Base-by-base conservation (phyloP, 305 asterid genomes). In the Fraxinus ornus region DNA sequence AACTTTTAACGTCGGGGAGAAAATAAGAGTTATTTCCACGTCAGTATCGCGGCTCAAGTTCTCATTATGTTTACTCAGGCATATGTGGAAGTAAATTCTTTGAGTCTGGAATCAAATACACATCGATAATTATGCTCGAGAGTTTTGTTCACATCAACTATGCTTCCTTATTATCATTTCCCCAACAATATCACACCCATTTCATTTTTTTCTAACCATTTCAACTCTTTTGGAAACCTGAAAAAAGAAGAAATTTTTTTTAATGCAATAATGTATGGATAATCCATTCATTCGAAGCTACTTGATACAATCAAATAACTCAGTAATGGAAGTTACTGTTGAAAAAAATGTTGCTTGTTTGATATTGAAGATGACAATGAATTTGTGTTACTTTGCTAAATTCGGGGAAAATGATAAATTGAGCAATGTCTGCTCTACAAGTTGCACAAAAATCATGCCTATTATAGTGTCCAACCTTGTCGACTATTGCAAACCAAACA, bases 261-360 rank as follows among this genome's bases (percentile, higher is more conserved):
- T 33, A 32, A 76, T 78, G 82, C 80, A 68, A 55, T 1, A 71
- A 32, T 24, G 66, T 71, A 60, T 44, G 47, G 76, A 75, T 32
- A 41, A 71, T 76, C 32, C 37, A 68, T 79, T 36, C 15, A 79
- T 78, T 72, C 24, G 47, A 73, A 10, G 71, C 68, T 44, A 21
- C 76, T 81, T 22, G 37, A 66, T 55, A 60, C n/a, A 82, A 82
- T 77, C 84, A 60, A 71, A 70, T 41, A 76, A 30, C 72, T 64
- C 57, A 39, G 15, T 32, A 37, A 35, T 37, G 52, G 7, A 37
- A 44, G 49, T 39, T 79, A 36, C 39, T 19, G 30, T 39, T n/a
- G 35, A 28, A 80, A 30, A 77, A 70, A 73, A 9, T 47, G 32
- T 71, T 1, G 37, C 41, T 30, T 15, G 76, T 30, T 70, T 70